Percentiles rank a stretch among this genome's conserved stretches.
phyloP scores from a whole-genome alignment of 2,329 filamentous ascomycete species.

The Blumeriella jaapii region DNA sequence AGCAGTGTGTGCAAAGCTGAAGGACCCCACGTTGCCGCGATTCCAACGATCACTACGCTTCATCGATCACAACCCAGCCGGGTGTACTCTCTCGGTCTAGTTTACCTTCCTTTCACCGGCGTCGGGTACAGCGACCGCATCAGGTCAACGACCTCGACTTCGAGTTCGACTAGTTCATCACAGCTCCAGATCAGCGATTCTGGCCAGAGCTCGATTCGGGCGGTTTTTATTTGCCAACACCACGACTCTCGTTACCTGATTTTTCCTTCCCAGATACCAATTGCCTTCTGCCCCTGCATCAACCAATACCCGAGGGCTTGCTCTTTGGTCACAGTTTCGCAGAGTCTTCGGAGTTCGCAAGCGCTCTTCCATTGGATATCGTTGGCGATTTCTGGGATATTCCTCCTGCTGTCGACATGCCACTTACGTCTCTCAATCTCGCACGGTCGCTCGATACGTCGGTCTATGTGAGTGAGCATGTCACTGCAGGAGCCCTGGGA shows the following conservation, averaged over 20 bases:
- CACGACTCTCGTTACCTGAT: constrained; percentile 1
- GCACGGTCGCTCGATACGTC: neutral
- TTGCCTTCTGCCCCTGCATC: neutral
- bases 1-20: neutral
- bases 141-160: neutral
- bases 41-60: constrained; percentile 4
- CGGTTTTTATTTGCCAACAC: neutral
- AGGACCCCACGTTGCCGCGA: constrained; percentile 1
- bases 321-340: neutral
- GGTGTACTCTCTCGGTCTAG: constrained; percentile 4
- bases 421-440: neutral
- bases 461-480: neutral
- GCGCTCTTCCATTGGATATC: neutral
- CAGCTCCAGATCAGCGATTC: neutral
- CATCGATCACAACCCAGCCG: constrained; percentile 6
- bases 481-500: neutral
- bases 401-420: constrained; percentile 3
- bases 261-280: neutral
- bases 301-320: neutral
- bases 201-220: constrained; percentile 3
- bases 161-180: neutral
- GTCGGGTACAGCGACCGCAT: neutral
- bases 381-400: constrained; percentile 4
- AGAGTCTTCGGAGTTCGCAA: neutral
- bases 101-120: neutral